Percentiles rank a stretch among this genome's conserved stretches.
phyloP scores from a whole-genome alignment of 2,329 filamentous ascomycete species.

The Chrysosporium queenslandicum region DNA sequence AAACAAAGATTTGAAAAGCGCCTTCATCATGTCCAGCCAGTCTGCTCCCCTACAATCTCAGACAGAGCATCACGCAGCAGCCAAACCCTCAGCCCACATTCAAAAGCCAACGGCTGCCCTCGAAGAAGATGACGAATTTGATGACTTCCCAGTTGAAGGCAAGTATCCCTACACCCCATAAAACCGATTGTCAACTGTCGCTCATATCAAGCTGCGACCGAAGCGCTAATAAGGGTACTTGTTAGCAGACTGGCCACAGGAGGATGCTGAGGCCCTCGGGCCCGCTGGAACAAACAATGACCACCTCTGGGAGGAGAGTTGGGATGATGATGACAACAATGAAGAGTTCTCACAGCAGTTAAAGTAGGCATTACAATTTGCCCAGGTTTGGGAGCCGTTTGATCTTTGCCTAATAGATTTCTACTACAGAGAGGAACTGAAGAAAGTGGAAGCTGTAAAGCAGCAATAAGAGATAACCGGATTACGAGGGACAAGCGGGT shows the following conservation, averaged over 20 bases:
- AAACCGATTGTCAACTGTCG: too few relatives aligned
- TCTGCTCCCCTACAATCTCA: not conserved
- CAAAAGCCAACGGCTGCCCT: constrained; percentile 60
- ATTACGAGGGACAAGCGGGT: not conserved
- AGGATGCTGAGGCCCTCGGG: constrained; percentile 67
- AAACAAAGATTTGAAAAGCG: too few relatives aligned
- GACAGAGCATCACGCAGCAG: constrained; percentile 28
- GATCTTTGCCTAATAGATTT: not conserved
- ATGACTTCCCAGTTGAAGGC: constrained; percentile 98
- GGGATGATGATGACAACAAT: constrained; percentile 95
- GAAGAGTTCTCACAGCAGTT: constrained; percentile 94
- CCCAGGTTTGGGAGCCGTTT: too few relatives aligned
- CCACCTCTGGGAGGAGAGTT: constrained; percentile 98
- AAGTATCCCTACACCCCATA: too few relatives aligned
- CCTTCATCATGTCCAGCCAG: constrained; percentile 1
- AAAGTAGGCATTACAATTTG: constrained; percentile 68
- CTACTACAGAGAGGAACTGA: constrained; percentile 60
- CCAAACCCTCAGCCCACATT: constrained; percentile 27
- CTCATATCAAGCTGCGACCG: not conserved
- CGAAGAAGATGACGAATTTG: constrained; percentile 97
- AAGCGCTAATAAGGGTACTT: constrained; percentile 1
- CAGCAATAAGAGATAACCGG: constrained; percentile 13
- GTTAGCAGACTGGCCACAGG: constrained; percentile 78
- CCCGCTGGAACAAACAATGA: constrained; percentile 48
- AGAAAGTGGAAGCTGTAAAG: constrained; percentile 66